phyloP scores from a whole-genome alignment of 768 basidiomycete species.

The Lepiota brunneoincarnata region DNA sequence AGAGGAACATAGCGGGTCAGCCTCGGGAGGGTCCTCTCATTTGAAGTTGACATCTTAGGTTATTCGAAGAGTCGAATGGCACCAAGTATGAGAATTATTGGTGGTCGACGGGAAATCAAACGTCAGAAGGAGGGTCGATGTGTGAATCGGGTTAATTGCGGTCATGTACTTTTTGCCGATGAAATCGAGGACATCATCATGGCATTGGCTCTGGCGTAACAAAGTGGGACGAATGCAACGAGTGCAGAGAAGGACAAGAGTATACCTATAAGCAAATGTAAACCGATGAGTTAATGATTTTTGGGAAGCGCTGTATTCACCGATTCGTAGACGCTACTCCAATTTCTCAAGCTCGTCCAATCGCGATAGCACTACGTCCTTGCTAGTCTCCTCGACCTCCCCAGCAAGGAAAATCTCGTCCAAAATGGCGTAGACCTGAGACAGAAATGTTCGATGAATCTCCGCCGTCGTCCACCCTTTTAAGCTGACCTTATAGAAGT shows the following conservation, averaged over 20 bases:
- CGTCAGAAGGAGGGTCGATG: background rate
- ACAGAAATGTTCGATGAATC: background rate
- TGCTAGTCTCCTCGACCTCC: slow-evolving; percentile 97
- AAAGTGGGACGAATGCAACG: slow-evolving; percentile 1
- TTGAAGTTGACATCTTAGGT: background rate
- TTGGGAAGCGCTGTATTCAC: background rate
- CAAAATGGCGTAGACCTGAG: slow-evolving; percentile 92
- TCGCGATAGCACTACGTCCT: slow-evolving; percentile 89
- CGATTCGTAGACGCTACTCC: slow-evolving; percentile 47
- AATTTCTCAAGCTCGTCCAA: slow-evolving; percentile 92
- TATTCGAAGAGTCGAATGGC: slow-evolving; percentile 1
- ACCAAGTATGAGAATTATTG: background rate
- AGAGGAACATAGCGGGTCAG: slow-evolving; percentile 1
- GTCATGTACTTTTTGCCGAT: slow-evolving; percentile 7
- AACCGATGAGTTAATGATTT: background rate
- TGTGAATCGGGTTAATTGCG: slow-evolving; percentile 5
- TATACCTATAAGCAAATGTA: background rate
- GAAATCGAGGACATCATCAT: background rate
- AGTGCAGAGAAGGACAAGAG: background rate
- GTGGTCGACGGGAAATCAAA: background rate
- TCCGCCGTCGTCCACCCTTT: background rate
- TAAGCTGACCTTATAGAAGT: slow-evolving; percentile 86
- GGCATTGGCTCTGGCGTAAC: background rate
- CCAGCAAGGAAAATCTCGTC: slow-evolving; percentile 99
- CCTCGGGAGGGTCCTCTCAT: background rate